Conservation (phyloP, 441 rosid species). For the Populus hybrid region DNA sequence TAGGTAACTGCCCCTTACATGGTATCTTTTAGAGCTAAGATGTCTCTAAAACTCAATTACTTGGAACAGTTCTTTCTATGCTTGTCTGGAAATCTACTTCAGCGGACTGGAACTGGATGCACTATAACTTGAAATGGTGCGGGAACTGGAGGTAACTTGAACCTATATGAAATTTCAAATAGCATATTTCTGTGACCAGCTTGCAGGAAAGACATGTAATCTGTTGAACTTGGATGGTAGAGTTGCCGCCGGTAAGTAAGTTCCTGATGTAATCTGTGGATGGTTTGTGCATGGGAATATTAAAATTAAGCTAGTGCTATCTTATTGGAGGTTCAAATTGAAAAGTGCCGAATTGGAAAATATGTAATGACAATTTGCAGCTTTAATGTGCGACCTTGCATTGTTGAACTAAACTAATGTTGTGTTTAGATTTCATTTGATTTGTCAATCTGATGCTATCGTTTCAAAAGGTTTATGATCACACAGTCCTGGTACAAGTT, state of each 20-base stretch:
- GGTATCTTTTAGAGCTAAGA: constrained; percentile 21
- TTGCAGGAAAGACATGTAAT: constrained; percentile 33
- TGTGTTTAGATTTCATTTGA: neutral
- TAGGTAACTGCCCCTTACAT: constrained; percentile 35
- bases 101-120: constrained; percentile 22
- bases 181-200: constrained; percentile 22
- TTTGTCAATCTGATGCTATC: neutral
- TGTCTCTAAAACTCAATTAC: constrained; percentile 15
- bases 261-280: neutral
- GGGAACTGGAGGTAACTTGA: constrained; percentile 29
- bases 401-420: neutral
- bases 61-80: constrained; percentile 17
- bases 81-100: constrained; percentile 25
- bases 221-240: constrained; percentile 19
- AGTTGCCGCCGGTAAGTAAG: constrained; percentile 9
- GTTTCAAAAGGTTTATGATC: neutral
- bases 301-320: neutral
- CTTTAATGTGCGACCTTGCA: neutral
- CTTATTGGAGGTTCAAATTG: neutral
- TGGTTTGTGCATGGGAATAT: constrained; percentile 6
- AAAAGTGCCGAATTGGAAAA: neutral
- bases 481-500: neutral
- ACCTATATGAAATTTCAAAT: constrained; percentile 14
- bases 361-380: constrained; percentile 3
- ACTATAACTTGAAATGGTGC: constrained; percentile 12